Conservation (phyloP, 805 yeast species). For the Lipomyces yamadae region DNA sequence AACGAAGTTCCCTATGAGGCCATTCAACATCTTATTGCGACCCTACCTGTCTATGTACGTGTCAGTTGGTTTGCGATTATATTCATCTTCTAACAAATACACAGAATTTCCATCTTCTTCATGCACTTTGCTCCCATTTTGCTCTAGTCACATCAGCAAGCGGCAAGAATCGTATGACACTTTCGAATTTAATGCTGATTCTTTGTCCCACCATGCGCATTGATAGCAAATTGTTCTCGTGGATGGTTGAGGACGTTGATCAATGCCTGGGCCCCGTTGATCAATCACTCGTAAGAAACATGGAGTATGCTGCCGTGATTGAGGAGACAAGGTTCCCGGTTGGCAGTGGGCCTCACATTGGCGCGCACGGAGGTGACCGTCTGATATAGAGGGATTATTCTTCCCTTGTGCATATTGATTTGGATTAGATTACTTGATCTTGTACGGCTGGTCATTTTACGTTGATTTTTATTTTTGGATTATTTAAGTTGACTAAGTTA, state of each 20-base stretch:
- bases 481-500: not conserved
- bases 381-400: not conserved
- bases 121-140: slow-evolving; percentile 41
- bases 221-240: slow-evolving; percentile 37
- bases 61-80: not conserved
- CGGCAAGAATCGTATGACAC: slow-evolving; percentile 42
- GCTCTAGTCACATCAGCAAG: slow-evolving; percentile 34
- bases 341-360: not conserved
- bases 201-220: slow-evolving; percentile 45
- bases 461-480: not conserved
- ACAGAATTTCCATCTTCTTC: slow-evolving; percentile 40
- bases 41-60: slow-evolving; percentile 27
- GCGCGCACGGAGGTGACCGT: not conserved
- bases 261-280: slow-evolving; percentile 14
- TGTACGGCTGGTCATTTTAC: not conserved
- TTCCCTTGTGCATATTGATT: not conserved
- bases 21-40: slow-evolving; percentile 28
- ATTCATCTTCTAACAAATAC: not conserved
- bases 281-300: slow-evolving; percentile 4
- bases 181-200: slow-evolving; percentile 42
- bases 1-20: slow-evolving; percentile 34
- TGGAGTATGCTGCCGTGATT: slow-evolving; percentile 12
- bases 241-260: slow-evolving; percentile 37
- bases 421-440: not conserved
- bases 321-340: slow-evolving; percentile 42